Evolutionary conservation across 331 rosid genomes (phyloP).

Genomic region (Stylosanthes scabra): DNA sequence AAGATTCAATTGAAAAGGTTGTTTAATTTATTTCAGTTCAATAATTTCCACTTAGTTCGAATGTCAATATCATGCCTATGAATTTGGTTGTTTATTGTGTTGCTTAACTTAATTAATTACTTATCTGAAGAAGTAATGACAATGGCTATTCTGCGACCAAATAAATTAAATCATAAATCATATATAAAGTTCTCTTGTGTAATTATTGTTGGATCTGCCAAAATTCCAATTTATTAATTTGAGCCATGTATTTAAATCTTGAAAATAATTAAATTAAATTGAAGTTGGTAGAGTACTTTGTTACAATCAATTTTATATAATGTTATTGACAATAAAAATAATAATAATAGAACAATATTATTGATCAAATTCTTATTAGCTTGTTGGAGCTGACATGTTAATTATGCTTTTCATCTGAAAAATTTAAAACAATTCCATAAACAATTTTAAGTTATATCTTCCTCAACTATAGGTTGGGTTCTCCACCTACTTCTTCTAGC

Average conservation of each 20-base stretch:
- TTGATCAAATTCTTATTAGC: neutral
- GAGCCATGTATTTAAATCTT: neutral
- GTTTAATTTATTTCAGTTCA: conserved; percentile 1
- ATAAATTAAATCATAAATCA: too few species aligned
- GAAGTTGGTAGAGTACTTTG: neutral
- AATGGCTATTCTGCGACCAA: neutral
- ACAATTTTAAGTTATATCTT: conserved; percentile 4
- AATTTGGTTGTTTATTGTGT: conserved; percentile 7
- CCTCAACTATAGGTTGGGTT: conserved; percentile 1
- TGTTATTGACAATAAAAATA: neutral
- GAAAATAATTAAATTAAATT: neutral
- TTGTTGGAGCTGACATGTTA: neutral
- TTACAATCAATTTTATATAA: conserved; percentile 7
- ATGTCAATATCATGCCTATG: conserved; percentile 35
- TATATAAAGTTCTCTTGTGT: too few species aligned
- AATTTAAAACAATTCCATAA: neutral
- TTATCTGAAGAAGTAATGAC: conserved; percentile 2
- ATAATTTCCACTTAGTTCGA: neutral
- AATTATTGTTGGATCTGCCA: neutral
- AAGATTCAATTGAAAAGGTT: neutral
- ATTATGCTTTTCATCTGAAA: neutral
- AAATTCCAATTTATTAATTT: neutral
- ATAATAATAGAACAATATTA: neutral
- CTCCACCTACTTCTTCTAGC: conserved; percentile 1
- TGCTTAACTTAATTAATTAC: conserved; percentile 7